These are phyloP conservation scores for Fallopia convolvulus DNA, from an alignment of 148 eudicot species.

Conservation along the genomic window DNA sequence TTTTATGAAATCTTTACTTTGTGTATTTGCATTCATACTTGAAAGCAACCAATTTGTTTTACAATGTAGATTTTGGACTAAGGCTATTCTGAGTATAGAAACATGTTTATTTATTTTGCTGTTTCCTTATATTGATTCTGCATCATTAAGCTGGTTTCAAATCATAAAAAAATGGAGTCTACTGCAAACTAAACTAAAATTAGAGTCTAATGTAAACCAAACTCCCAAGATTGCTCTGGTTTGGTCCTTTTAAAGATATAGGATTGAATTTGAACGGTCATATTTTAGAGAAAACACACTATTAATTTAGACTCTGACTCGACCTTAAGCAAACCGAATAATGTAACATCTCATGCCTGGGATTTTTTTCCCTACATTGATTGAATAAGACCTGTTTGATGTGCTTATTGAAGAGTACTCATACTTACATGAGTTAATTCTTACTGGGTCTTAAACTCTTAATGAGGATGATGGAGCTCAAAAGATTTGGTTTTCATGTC, in stretches of 20 bases:
- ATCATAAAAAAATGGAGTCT: neutral
- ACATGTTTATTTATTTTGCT: neutral
- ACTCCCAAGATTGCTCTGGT: neutral
- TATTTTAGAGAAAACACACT: neutral
- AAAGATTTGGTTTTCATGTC: neutral
- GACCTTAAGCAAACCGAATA: neutral
- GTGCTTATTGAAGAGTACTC: no score
- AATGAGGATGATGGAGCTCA: neutral
- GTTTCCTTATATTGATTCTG: neutral
- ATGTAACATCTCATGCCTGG: neutral
- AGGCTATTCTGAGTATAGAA: neutral
- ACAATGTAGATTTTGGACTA: neutral
- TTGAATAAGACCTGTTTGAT: no score
- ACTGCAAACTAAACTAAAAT: neutral
- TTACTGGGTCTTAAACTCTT: neutral
- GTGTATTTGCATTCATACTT: neutral
- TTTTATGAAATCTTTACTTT: neutral
- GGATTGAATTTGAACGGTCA: neutral
- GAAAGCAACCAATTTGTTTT: neutral
- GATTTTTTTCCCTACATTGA: neutral
- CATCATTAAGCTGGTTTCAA: neutral
- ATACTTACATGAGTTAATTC: no score
- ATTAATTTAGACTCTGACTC: neutral
- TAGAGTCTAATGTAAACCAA: neutral
- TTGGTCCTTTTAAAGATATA: neutral